A percentile compares a stretch with the other conserved stretches of the same genome.
Evolutionary conservation across 371 early-diverging fungal species (phyloP).

Genomic region (Mucor sp.): DNA sequence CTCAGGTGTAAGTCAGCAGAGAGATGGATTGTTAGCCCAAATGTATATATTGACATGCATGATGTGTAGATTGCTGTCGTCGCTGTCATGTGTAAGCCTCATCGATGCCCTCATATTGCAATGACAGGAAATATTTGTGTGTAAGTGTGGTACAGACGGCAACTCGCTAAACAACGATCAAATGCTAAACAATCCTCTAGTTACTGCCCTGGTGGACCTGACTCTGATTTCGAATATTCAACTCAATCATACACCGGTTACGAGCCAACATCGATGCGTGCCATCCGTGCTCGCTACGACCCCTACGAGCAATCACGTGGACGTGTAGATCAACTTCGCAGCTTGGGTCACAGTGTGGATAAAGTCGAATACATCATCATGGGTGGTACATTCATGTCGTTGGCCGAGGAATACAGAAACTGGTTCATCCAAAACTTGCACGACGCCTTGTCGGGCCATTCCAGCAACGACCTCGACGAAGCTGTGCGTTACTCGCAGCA

Average conservation of each 20-base stretch:
- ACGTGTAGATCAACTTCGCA: slow-evolving; percentile 95
- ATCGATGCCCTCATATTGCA: slow-evolving; percentile 99
- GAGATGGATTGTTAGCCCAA: background rate
- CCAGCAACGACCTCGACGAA: slow-evolving; percentile 93
- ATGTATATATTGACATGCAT: background rate
- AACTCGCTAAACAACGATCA: too few relatives aligned
- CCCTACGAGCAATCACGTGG: slow-evolving; percentile 98
- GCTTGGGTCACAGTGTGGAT: slow-evolving; percentile 97
- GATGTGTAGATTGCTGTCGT: slow-evolving; percentile 93
- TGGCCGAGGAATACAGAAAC: slow-evolving; percentile 94
- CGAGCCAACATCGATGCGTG: slow-evolving; percentile 99
- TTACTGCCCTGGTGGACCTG: slow-evolving; percentile 99
- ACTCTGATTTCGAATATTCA: slow-evolving; percentile 99
- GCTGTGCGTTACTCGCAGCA: slow-evolving; percentile 97
- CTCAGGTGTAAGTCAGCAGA: slow-evolving; percentile 76
- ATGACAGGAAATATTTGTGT: slow-evolving; percentile 99
- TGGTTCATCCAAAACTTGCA: slow-evolving; percentile 99
- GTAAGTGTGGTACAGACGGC: too few relatives aligned
- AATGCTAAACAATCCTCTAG: too few relatives aligned
- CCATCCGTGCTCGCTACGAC: slow-evolving; percentile 98
- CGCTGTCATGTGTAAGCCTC: slow-evolving; percentile 99
- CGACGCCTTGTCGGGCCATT: slow-evolving; percentile 97
- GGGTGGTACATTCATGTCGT: slow-evolving; percentile 99
- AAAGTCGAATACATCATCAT: slow-evolving; percentile 99
- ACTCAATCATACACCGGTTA: slow-evolving; percentile 99